Evolutionary conservation across 2,329 filamentous ascomycete species (phyloP).

Genomic region (Neonectria hederae): DNA sequence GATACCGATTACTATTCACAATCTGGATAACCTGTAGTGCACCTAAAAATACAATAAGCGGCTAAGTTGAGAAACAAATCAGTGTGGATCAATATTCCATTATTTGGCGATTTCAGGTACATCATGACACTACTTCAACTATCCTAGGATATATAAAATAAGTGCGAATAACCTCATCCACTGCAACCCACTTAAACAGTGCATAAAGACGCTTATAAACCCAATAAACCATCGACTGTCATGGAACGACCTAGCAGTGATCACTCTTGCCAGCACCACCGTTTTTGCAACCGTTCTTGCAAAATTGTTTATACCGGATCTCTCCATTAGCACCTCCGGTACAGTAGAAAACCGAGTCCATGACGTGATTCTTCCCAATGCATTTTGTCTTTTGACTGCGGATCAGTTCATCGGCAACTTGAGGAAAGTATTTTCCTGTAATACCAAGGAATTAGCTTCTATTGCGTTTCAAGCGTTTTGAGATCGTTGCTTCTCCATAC

Average conservation of each 20-base stretch:
- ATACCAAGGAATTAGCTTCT: neutral
- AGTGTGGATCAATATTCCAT: too few species aligned
- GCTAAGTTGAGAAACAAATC: too few species aligned
- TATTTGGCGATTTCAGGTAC: too few species aligned
- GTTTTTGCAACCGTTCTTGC: constrained; percentile 14
- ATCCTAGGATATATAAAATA: too few species aligned
- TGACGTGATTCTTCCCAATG: constrained; percentile 19
- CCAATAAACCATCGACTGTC: too few species aligned
- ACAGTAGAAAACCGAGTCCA: constrained; percentile 12
- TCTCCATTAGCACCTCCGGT: constrained; percentile 10
- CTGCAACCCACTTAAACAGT: neutral
- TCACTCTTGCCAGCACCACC: constrained; percentile 7
- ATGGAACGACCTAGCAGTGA: constrained; percentile 3
- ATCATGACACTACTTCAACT: too few species aligned
- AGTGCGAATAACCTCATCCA: neutral
- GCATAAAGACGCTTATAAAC: neutral
- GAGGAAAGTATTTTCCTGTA: constrained; percentile 16
- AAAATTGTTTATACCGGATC: constrained; percentile 21
- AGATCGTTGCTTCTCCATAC: neutral
- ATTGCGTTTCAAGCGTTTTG: neutral
- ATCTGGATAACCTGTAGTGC: too few species aligned
- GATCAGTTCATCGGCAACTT: constrained; percentile 14
- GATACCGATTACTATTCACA: too few species aligned
- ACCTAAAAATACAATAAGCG: too few species aligned
- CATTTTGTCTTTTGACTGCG: constrained; percentile 15